Evolutionary conservation across 257 asterid genomes (phyloP), one percentile per base, ranked within the genome.

Genomic region (Solanum clarkiae): DNA sequence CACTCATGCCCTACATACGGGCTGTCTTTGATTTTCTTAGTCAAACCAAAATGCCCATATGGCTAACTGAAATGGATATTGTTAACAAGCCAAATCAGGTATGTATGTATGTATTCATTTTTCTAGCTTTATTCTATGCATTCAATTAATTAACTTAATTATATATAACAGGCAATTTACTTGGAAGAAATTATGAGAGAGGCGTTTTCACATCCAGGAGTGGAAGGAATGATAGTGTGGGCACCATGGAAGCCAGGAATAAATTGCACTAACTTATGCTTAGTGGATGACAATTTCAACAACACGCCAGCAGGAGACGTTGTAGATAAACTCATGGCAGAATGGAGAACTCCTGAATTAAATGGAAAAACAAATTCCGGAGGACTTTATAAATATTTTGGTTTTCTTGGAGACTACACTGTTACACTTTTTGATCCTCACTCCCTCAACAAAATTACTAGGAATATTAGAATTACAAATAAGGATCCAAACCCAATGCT

Each of bases 201-300:
- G 86, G 89, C 92, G 9, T 89, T 81, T 63, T 88, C 94, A 8
- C 94, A 94, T 72, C 90, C 93, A 1, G 92, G 91, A 1, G 86
- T 94, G 1, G 80, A 88, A 2, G 97, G 94, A 42, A 86, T 93
- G 3, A 47, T 93, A 6, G 51, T 93, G 51, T 93, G 97, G 97
- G 32, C 91, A 1, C 93, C 96, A 53, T 81, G 90, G 72, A 86
- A 86, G 0, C 89, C 90, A 2, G 26, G 63, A 26, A 16, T 17
- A 16, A 86, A 91, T 15, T 94, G 98, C 71, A 91, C 88, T 80
- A 86, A 87, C n/a, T 91, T 94, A 96, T 94, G 97, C 84, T 93
- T 94, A 20, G 91, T 97, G 0, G 95, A 94, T 85, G 54, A 81
- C 53, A 86, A 88, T 59, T 92, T 94, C 85, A 89, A 68, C 24